These are phyloP conservation scores for Pestalotiopsis sp. DNA, from an alignment of 2,329 filamentous ascomycete species.

Conservation along the genomic window DNA sequence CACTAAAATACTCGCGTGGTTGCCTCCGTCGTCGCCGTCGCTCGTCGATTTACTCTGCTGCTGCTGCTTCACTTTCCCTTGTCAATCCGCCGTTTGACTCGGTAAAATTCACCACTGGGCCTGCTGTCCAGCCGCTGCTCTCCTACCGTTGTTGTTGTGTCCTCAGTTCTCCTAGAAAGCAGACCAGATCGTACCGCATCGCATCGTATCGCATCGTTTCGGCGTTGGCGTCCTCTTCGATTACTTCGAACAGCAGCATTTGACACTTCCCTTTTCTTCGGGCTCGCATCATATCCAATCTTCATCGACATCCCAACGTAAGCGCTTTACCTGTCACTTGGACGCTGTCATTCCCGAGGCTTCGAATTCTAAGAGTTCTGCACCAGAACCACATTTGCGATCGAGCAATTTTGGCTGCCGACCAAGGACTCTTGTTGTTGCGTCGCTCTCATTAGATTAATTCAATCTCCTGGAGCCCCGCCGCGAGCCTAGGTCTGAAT, in stretches of 20 bases:
- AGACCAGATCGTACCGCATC: background rate
- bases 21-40: conserved; percentile 19
- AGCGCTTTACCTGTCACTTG: background rate
- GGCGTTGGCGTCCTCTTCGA: conserved; percentile 21
- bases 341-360: background rate
- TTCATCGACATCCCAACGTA: background rate
- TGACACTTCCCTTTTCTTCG: conserved; percentile 13
- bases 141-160: conserved; percentile 16
- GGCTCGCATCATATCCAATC: background rate
- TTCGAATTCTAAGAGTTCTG: background rate
- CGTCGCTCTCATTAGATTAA: background rate
- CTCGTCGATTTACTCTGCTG: conserved; percentile 23
- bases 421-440: background rate
- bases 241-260: conserved; percentile 21
- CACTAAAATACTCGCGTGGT: background rate
- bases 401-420: background rate
- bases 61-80: conserved; percentile 22
- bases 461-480: conserved; percentile 7
- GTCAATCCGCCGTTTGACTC: conserved; percentile 14
- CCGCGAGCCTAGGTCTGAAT: background rate
- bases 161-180: conserved; percentile 24
- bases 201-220: conserved; percentile 19
- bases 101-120: background rate
- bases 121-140: conserved; percentile 7
- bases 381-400: background rate